Conservation (phyloP, 352 stramenopile species). For the Chrysophaeum taylorii region DNA sequence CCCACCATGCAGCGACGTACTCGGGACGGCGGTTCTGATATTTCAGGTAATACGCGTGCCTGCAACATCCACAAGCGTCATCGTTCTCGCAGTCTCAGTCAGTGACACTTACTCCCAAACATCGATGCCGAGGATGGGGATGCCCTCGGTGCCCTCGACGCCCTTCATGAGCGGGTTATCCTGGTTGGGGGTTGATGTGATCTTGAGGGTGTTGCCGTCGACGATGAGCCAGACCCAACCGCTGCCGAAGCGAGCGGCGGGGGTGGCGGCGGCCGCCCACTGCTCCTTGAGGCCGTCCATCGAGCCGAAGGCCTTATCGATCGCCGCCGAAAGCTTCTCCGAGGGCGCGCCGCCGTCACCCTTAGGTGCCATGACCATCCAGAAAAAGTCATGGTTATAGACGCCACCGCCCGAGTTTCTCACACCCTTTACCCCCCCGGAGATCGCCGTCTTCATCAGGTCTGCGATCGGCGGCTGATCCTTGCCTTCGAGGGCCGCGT, state of each 20-base stretch:
- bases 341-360: constrained; percentile 47
- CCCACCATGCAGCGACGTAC: constrained; percentile 95
- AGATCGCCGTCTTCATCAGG: constrained; percentile 53
- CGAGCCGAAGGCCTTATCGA: constrained; percentile 61
- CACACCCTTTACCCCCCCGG: constrained; percentile 43
- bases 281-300: constrained; percentile 62
- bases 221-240: constrained; percentile 62
- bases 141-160: constrained; percentile 37
- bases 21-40: constrained; percentile 89
- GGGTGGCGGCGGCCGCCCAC: constrained; percentile 53
- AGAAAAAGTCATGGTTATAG: constrained; percentile 73
- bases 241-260: constrained; percentile 49
- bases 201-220: constrained; percentile 65
- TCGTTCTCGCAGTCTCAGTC: constrained; percentile 19
- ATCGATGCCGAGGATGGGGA: constrained; percentile 83
- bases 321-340: constrained; percentile 41
- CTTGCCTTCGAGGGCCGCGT: constrained; percentile 53
- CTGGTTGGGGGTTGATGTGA: constrained; percentile 91
- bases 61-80: too few species aligned
- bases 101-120: constrained; percentile 95
- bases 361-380: constrained; percentile 53
- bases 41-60: constrained; percentile 76
- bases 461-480: constrained; percentile 46
- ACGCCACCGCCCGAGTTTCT: constrained; percentile 61
- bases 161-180: constrained; percentile 70